phyloP scores from a whole-genome alignment of 768 basidiomycete species.

The Mrakia hoshinonis region DNA sequence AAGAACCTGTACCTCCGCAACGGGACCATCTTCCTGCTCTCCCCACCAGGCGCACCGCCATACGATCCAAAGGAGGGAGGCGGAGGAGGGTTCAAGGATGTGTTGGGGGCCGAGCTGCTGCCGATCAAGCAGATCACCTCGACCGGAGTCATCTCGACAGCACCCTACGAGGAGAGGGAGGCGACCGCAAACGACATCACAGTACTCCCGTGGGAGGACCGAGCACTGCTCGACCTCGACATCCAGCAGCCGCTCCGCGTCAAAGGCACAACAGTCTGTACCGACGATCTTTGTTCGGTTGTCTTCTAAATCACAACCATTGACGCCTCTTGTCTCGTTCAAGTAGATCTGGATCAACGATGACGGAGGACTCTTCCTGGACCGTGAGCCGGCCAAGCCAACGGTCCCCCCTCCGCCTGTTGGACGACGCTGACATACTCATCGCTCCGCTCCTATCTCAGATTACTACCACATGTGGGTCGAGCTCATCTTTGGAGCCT shows the following conservation, averaged over 20 bases:
- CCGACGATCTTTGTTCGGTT: background rate
- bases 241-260: background rate
- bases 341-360: background rate
- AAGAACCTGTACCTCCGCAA: background rate
- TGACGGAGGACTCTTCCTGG: background rate
- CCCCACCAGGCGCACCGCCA: background rate
- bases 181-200: background rate
- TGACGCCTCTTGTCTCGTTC: background rate
- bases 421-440: no score
- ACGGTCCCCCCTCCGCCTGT: no score
- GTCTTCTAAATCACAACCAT: background rate
- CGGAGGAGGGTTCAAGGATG: background rate
- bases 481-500: background rate
- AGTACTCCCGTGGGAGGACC: background rate
- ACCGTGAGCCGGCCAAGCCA: background rate
- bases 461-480: slow-evolving; percentile 6
- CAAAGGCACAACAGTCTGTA: background rate
- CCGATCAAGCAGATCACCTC: background rate
- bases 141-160: background rate
- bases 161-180: background rate
- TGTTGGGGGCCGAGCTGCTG: background rate
- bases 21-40: slow-evolving; percentile 1
- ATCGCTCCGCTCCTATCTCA: no score
- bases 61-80: background rate
- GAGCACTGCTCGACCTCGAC: background rate